phyloP scores from a whole-genome alignment of 2,329 filamentous ascomycete species.

The Stagonosporopsis vannaccii region DNA sequence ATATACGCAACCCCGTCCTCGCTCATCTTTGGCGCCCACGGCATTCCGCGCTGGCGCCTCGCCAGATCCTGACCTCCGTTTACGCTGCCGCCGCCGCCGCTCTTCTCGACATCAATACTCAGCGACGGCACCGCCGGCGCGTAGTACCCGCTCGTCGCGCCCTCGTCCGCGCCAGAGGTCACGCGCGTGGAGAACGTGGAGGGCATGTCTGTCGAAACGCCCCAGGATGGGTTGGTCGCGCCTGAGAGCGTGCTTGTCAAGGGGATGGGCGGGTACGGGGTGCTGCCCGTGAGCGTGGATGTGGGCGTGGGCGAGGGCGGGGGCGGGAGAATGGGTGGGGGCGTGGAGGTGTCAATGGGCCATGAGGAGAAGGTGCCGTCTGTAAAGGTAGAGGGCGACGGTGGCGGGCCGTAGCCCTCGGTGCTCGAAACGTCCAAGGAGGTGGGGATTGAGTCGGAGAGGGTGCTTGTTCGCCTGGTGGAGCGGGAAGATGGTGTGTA shows the following conservation, averaged over 20 bases:
- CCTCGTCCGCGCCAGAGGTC: neutral
- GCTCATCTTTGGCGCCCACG: neutral
- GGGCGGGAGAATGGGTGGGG: too few species aligned
- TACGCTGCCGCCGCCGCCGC: neutral
- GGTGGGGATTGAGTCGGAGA: slow-evolving; percentile 5
- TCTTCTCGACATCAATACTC: neutral
- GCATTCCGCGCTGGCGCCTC: neutral
- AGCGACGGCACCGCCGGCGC: neutral
- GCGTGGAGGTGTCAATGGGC: neutral
- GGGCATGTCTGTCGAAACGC: neutral
- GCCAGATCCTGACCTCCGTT: neutral
- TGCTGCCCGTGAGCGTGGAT: neutral
- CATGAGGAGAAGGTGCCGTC: slow-evolving; percentile 5
- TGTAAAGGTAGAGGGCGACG: neutral
- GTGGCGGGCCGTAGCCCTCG: neutral
- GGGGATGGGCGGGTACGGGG: too few species aligned
- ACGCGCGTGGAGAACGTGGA: neutral
- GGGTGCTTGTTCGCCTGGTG: neutral
- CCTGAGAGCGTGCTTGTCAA: neutral
- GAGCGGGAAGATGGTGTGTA: neutral
- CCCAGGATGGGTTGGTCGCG: too few species aligned
- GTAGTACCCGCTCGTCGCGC: neutral
- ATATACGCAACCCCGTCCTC: neutral
- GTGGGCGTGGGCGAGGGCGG: neutral
- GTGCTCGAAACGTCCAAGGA: neutral